Base-by-base conservation (phyloP, 306 rosid species). In the Elaeagnus macrophylla region DNA sequence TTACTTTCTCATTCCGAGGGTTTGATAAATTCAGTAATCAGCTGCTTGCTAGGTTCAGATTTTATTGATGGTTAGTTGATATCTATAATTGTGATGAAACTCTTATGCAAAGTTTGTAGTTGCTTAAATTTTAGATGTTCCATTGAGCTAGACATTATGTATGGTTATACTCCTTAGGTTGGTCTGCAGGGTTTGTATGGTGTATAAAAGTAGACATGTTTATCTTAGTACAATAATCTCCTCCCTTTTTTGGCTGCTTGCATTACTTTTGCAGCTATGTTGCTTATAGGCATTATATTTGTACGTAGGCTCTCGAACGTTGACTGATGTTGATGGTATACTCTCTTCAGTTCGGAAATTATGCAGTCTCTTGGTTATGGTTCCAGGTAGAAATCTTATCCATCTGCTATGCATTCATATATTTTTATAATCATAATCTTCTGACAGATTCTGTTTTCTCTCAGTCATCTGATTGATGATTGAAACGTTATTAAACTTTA, bases 1-100 rank as follows among this genome's bases (percentile, higher is more conserved):
- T 65, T 90, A 77, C 60, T 81, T 75, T 81, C 91, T 60, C 97
- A 90, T 73, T 75, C 83, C 12, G 94, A 82, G 68, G 94, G 87
- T 46, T 71, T 90, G 51, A 68, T 90, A 52, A 83, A 80, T 68
- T 81, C 91, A 7, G 83, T 91, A 51, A 66, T 86, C 56, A 61
- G 72, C 79, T 78, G 76, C 56, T 81, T 90, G 80, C 80, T 57
- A 41, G 74, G 65, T 74, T 54, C 74, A 18, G 81, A 78, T 60
- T 51, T 41, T 45, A 44, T 54, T 51, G 83, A 83, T 53, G 95
- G 97, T 90, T 60, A 81, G 94, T 76, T 59, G 48, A 17, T 19
- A 48, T 71, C 57, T 60, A 25, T 37, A 1, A 61, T 62, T 39
- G 51, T 20, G 17, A 40, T 70, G 44, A 36, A 51, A 65, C 41